Evolutionary conservation across 192 early-diverging fungal species (phyloP), one percentile per base, ranked within the genome.

Genomic region (Dissophora ornata): DNA sequence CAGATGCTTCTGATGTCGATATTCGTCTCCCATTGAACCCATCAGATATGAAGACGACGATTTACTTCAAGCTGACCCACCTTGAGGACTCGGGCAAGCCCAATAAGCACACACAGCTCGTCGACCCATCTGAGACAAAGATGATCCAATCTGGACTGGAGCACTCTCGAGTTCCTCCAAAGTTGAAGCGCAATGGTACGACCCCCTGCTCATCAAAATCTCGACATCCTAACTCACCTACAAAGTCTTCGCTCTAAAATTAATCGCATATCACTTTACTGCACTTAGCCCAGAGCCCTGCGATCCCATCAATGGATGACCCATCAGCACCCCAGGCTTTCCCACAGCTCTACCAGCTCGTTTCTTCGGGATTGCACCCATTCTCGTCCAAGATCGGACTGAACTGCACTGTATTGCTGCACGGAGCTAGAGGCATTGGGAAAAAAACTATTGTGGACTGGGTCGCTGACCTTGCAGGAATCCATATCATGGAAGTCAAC

Each of bases 341-440:
- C 54, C 10, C 67, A 6, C 69, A 83, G 32, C 74, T 94, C 8
- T 68, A 84, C 29, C 85, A 89, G 22, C 79, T 94, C 0, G 81
- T 91, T 1, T 84, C 83, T 5, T 90, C 93, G 2, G 87, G 86
- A 42, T 82, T 96, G 15, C 90, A 95, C 66, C 93, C 95, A 13
- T 71, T 90, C 24, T 88, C 92, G 0, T 67, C 85, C 16, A 71
- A 86, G n/a, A 83, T 92, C 29, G 85, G 85, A 12, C 80, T 97
- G 21, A 82, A 84, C 16, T 93, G 92, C 59, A 89, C 88, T 1
- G 85, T 90, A 0, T 67, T 97, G 32, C 56, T 98, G 21, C 89
- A 92, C 60, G 96, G 95, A 13, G 88, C 92, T 22, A 82, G 87
- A 1, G 96, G 96, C 6, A 90, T 88, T 18, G 96, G 96, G 13